Evolutionary conservation across 164 flowering plant genomes (phyloP), one percentile per base, ranked within the genome.

Genomic region (Tetracentron sinense): DNA sequence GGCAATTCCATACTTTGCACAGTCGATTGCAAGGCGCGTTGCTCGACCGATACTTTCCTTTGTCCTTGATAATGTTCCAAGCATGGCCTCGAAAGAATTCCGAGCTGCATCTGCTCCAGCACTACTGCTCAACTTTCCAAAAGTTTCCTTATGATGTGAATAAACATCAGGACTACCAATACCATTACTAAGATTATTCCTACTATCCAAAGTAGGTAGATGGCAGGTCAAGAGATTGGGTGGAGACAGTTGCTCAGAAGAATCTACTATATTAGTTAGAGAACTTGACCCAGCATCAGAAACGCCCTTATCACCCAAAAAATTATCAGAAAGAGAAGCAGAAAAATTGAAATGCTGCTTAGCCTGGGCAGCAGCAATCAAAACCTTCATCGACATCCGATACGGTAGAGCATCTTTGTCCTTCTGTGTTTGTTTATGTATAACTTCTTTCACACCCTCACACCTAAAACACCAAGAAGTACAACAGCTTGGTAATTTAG

Each of bases 21-120:
- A 95, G 66, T 92, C 98, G 51, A 95, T 77, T 12, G 98, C 99
- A 59, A 80, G 73, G 31, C 91, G 94, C 19, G 98, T 92, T 51
- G 99, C 97, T 65, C 91, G 85, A 61, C 89, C 93, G 61, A 95
- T 95, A 75, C 90, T 92, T 60, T 95, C 98, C 68, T 92, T 92
- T 7, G 97, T 88, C 81, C 99, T 82, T 12, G 96, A 77, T 68
- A 95, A 69, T 25, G 81, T 66, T 55, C 81, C 87, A 64, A 95
- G 79, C 47, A 72, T 56, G 48, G 71, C 73, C 71, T 86, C 91
- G 69, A 95, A 89, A 17, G 90, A 81, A 61, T 77, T 74, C 63
- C 80, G 69, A 35, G 79, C 81, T 72, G 73, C 77, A 73, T 59
- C 71, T 27, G 81, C 83, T 74, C 82, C 92, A n/a, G 74, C 66